These are phyloP conservation scores for Grigorovia yakushimaensis DNA, from an alignment of 805 yeast species.

Conservation along the genomic window DNA sequence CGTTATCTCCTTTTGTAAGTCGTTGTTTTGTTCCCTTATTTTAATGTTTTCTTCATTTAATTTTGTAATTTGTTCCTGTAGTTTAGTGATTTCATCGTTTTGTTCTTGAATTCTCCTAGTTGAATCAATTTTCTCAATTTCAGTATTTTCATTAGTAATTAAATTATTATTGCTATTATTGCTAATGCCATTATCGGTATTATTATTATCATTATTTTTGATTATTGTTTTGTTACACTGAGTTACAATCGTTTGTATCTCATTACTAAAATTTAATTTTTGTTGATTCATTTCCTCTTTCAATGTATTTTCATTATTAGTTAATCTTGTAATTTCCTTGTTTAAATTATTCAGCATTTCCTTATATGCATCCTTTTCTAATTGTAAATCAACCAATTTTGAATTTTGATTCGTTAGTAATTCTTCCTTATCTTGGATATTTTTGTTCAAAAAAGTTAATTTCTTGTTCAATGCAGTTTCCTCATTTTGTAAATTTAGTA, in stretches of 20 bases:
- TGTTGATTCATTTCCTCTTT: constrained; percentile 20
- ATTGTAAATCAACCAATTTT: constrained; percentile 12
- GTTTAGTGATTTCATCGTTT: not conserved
- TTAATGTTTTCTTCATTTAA: not conserved
- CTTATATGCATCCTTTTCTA: constrained; percentile 23
- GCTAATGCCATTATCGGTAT: too few relatives aligned
- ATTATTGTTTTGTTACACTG: not conserved
- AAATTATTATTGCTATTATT: not conserved
- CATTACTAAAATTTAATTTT: not conserved
- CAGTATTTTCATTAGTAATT: not conserved
- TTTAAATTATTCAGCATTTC: constrained; percentile 23
- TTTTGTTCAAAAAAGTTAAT: constrained; percentile 1
- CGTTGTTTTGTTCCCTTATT: not conserved
- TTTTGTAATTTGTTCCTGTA: constrained; percentile 29
- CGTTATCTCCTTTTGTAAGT: not conserved
- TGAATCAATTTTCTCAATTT: not conserved
- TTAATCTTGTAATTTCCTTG: constrained; percentile 20
- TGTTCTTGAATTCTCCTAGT: not conserved
- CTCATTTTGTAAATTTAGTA: not conserved
- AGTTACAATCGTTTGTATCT: not conserved
- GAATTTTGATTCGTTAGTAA: constrained; percentile 1
- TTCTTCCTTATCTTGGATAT: not conserved
- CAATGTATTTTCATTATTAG: constrained; percentile 14
- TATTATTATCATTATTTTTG: not conserved
- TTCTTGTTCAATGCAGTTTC: constrained; percentile 3